These are phyloP conservation scores for Trametes pubescens DNA, from an alignment of 1,284 basidiomycete genomes.

Conservation along the genomic window DNA sequence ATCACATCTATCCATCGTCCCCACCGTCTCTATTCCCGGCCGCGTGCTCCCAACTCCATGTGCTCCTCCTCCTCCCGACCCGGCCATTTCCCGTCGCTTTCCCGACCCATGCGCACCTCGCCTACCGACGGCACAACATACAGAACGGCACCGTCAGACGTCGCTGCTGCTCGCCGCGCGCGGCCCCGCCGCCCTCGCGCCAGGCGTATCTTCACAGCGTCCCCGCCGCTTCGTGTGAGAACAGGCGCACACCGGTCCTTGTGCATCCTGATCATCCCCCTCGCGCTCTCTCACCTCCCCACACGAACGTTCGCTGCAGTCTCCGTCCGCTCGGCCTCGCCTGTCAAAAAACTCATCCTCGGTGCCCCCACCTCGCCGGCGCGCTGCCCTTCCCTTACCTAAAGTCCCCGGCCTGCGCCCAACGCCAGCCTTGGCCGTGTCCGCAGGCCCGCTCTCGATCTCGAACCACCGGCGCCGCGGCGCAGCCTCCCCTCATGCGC, in stretches of 20 bases:
- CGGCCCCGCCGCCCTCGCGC: neutral
- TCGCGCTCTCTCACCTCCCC: slow-evolving; percentile 24
- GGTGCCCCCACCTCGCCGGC: neutral
- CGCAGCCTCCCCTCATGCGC: slow-evolving; percentile 25
- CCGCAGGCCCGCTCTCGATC: neutral
- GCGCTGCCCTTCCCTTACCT: slow-evolving; percentile 16
- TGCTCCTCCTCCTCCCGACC: slow-evolving; percentile 25
- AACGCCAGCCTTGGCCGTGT: slow-evolving; percentile 10
- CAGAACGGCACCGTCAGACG: neutral
- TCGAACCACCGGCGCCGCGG: slow-evolving; percentile 19
- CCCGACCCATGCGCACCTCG: neutral
- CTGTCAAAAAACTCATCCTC: slow-evolving; percentile 13
- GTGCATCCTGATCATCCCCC: slow-evolving; percentile 31
- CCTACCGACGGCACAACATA: slow-evolving; percentile 2
- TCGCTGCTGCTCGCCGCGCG: neutral
- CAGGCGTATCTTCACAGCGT: slow-evolving; percentile 18
- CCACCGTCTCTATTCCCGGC: slow-evolving; percentile 28
- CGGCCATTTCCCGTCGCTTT: slow-evolving; percentile 6
- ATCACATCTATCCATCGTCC: slow-evolving; percentile 34
- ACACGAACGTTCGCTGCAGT: slow-evolving; percentile 32
- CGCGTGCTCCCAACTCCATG: slow-evolving; percentile 36
- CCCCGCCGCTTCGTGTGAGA: slow-evolving; percentile 26
- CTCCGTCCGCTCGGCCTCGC: slow-evolving; percentile 29
- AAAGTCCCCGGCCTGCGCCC: slow-evolving; percentile 18
- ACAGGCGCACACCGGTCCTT: slow-evolving; percentile 13